These are phyloP conservation scores for Aspergillus flavus DNA, from an alignment of 2,329 filamentous ascomycete genomes.

Conservation along the genomic window DNA sequence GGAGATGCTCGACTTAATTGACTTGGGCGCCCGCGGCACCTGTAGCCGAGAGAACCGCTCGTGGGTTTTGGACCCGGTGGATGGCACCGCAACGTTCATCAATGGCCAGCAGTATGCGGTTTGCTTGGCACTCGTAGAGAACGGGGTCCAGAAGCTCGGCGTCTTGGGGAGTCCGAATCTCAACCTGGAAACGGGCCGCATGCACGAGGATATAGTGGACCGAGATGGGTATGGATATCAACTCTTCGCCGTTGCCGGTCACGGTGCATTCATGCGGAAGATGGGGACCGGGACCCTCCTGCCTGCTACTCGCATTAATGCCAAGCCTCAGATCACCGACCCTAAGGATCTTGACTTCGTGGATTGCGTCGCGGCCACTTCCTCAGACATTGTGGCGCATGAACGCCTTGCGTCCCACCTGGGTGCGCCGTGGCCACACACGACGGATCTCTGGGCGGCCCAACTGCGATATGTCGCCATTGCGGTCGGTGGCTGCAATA, in stretches of 20 bases:
- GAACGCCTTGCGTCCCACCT: constrained; percentile 43
- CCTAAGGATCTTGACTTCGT: constrained; percentile 47
- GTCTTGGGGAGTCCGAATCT: constrained; percentile 66
- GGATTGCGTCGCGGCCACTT: constrained; percentile 42
- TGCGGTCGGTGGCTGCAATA: constrained; percentile 53
- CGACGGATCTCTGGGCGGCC: constrained; percentile 54
- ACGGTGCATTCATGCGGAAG: constrained; percentile 45
- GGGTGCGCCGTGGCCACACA: constrained; percentile 49
- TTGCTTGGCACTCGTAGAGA: constrained; percentile 59
- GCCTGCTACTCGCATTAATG: constrained; percentile 34
- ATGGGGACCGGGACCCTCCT: constrained; percentile 40
- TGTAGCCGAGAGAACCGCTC: constrained; percentile 47
- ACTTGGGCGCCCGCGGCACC: constrained; percentile 54
- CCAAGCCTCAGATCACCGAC: constrained; percentile 26
- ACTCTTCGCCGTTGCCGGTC: constrained; percentile 51
- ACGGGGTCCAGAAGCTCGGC: constrained; percentile 61
- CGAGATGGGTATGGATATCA: constrained; percentile 52
- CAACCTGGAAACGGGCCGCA: constrained; percentile 40
- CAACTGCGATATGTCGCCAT: constrained; percentile 59
- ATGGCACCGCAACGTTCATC: constrained; percentile 66
- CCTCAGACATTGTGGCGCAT: constrained; percentile 44
- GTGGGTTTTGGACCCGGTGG: constrained; percentile 68
- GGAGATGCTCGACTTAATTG: constrained; percentile 65
- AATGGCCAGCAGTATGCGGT: constrained; percentile 65
- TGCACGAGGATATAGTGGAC: constrained; percentile 47